Evolutionary conservation across 1,284 basidiomycete species (phyloP).

Genomic region (Leccinum colubrinum): DNA sequence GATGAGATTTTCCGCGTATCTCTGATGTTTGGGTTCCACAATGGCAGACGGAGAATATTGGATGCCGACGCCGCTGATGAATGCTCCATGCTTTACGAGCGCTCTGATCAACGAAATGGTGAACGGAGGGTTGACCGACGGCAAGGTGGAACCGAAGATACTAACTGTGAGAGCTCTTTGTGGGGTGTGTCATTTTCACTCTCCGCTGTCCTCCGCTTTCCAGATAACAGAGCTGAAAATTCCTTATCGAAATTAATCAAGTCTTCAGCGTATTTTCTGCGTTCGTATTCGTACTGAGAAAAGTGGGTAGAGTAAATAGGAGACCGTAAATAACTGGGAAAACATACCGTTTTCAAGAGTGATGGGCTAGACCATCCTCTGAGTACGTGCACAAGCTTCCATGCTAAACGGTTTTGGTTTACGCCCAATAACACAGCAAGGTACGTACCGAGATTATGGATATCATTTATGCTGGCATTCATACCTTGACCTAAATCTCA

Average conservation of each 20-base stretch:
- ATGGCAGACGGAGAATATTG: conserved; percentile 58
- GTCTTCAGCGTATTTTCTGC: conserved; percentile 74
- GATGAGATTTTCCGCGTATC: conserved; percentile 40
- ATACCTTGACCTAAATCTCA: conserved; percentile 49
- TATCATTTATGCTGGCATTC: conserved; percentile 81
- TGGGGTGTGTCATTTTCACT: conserved; percentile 66
- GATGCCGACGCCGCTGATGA: conserved; percentile 65
- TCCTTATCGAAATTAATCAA: conserved; percentile 80
- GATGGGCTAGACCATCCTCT: conserved; percentile 66
- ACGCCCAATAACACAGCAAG: background rate
- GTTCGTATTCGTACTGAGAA: conserved; percentile 68
- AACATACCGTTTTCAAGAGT: conserved; percentile 67
- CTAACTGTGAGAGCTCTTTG: conserved; percentile 60
- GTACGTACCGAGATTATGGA: conserved; percentile 65
- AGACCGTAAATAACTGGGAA: background rate
- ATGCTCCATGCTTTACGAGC: conserved; percentile 56
- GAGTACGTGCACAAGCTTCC: conserved; percentile 77
- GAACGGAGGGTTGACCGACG: no score
- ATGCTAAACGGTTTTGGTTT: conserved; percentile 39
- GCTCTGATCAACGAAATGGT: conserved; percentile 37
- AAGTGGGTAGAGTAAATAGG: background rate
- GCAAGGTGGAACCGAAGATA: background rate
- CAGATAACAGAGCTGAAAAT: conserved; percentile 74
- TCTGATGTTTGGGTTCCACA: conserved; percentile 44
- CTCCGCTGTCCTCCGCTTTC: conserved; percentile 61